phyloP scores from a whole-genome alignment of 2,329 filamentous ascomycete genomes.

The Claviceps pazoutovae region DNA sequence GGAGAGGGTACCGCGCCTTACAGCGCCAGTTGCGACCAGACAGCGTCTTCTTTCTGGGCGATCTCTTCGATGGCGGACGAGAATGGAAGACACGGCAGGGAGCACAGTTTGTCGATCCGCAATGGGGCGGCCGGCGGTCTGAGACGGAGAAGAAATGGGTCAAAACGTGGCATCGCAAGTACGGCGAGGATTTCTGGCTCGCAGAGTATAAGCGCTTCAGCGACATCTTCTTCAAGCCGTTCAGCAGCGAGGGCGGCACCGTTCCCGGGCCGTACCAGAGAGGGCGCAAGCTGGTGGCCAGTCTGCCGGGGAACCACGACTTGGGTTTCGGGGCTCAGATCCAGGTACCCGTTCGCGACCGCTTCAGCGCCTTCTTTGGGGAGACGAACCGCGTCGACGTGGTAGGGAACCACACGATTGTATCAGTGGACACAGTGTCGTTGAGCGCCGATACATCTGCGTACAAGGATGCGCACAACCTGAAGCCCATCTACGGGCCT shows the following conservation, averaged over 20 bases:
- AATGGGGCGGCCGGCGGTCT: constrained; percentile 40
- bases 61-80: constrained; percentile 87
- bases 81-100: constrained; percentile 73
- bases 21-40: constrained; percentile 69
- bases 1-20: constrained; percentile 65
- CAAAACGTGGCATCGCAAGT: constrained; percentile 57
- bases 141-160: constrained; percentile 38
- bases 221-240: constrained; percentile 67
- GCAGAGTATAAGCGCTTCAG: constrained; percentile 75
- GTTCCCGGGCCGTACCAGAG: constrained; percentile 43
- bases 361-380: constrained; percentile 82
- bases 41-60: constrained; percentile 79
- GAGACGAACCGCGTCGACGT: constrained; percentile 84
- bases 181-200: constrained; percentile 74
- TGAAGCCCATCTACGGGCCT: constrained; percentile 57
- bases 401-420: constrained; percentile 87
- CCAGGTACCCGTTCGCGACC: constrained; percentile 62
- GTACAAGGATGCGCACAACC: constrained; percentile 35
- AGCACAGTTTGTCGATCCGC: constrained; percentile 39
- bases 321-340: constrained; percentile 80
- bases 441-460: constrained; percentile 55
- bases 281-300: constrained; percentile 67
- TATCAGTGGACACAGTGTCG: constrained; percentile 80
- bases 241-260: constrained; percentile 42
- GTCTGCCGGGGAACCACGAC: constrained; percentile 89